Conservation (phyloP, 768 basidiomycete genomes). For the Suillus hirtellus region DNA sequence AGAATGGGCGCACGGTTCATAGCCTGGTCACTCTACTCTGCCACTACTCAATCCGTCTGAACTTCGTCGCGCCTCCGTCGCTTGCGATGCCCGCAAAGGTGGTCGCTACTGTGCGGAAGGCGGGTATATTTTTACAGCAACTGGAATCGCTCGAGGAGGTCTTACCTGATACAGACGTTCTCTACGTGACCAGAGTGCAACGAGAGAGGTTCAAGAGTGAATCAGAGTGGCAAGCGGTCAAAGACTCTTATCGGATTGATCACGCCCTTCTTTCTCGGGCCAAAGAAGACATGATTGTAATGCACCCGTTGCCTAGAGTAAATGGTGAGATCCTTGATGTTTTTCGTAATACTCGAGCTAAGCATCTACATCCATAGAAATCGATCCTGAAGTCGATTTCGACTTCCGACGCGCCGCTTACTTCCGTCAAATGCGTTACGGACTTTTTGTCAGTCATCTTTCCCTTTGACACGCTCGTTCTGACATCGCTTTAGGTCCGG, state of each 20-base stretch:
- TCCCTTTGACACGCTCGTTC: conserved; percentile 4
- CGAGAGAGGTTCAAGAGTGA: conserved; percentile 87
- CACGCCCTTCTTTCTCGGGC: conserved; percentile 91
- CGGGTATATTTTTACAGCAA: conserved; percentile 75
- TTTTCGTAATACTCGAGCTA: neutral
- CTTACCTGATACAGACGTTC: conserved; percentile 88
- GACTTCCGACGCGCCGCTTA: conserved; percentile 92
- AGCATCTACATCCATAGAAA: conserved; percentile 60
- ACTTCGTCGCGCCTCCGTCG: conserved; percentile 89
- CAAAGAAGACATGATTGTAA: conserved; percentile 97
- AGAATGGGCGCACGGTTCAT: conserved; percentile 97
- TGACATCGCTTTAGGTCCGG: conserved; percentile 44
- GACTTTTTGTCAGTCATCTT: conserved; percentile 83
- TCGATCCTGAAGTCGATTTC: conserved; percentile 97
- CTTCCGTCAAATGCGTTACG: conserved; percentile 98
- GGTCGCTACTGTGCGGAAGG: conserved; percentile 79
- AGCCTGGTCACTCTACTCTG: conserved; percentile 90
- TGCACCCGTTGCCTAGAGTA: conserved; percentile 97
- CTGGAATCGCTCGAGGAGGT: conserved; percentile 92
- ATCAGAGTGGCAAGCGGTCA: conserved; percentile 86
- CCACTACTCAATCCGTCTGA: conserved; percentile 90
- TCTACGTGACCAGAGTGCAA: conserved; percentile 96
- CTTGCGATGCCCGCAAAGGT: conserved; percentile 89
- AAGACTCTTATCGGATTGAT: conserved; percentile 90
- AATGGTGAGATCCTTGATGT: conserved; percentile 56